Evolutionary conservation across 768 basidiomycete species (phyloP).

Genomic region (Trametes cubensis): DNA sequence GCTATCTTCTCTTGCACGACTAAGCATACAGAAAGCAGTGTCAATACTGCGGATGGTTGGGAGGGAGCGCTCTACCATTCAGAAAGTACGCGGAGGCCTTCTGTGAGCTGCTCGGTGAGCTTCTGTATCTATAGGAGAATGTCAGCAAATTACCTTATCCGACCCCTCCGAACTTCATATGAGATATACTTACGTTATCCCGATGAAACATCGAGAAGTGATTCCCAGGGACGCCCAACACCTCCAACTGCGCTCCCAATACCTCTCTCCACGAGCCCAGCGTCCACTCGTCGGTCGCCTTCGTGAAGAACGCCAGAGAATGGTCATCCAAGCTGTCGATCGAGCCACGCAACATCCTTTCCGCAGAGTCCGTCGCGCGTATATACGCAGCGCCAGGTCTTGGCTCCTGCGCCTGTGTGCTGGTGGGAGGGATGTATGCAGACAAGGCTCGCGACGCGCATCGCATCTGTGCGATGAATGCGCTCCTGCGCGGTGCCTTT

Average conservation of each 20-base stretch:
- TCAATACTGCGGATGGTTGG: too few species aligned
- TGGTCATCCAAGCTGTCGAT: constrained; percentile 25
- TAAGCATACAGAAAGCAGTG: too few species aligned
- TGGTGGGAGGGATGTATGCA: constrained; percentile 43
- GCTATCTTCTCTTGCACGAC: background rate
- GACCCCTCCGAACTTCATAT: too few species aligned
- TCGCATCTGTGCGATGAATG: constrained; percentile 23
- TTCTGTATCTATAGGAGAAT: too few species aligned
- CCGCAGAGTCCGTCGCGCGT: constrained; percentile 45
- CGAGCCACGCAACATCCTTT: background rate
- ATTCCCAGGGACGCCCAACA: constrained; percentile 63
- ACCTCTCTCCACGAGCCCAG: constrained; percentile 53
- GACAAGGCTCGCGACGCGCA: constrained; percentile 44
- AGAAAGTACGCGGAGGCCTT: too few species aligned
- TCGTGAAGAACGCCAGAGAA: constrained; percentile 53
- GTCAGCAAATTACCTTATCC: too few species aligned
- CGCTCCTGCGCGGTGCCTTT: background rate
- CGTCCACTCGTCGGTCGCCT: constrained; percentile 42
- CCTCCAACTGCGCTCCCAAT: constrained; percentile 41
- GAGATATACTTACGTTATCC: constrained; percentile 46
- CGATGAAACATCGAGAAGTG: constrained; percentile 63
- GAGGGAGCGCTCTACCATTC: too few species aligned
- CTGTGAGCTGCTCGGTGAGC: too few species aligned
- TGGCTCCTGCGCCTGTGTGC: constrained; percentile 23
- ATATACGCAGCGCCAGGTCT: constrained; percentile 50